These are phyloP conservation scores for Acorus calamus DNA, from an alignment of 106 monocot species.

Conservation along the genomic window DNA sequence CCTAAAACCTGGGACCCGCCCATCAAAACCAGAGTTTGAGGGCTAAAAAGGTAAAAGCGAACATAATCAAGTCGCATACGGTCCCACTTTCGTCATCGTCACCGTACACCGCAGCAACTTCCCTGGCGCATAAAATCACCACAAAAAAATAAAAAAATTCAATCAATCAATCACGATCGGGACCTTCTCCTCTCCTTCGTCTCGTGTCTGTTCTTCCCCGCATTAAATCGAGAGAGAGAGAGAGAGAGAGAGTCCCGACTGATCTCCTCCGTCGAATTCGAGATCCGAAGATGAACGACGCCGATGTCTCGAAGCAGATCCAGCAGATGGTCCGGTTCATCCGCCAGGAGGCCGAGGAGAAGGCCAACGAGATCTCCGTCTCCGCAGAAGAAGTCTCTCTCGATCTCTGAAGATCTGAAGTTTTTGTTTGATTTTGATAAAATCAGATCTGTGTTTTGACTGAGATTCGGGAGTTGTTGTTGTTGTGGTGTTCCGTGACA, in stretches of 20 bases:
- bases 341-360: constrained; percentile 83
- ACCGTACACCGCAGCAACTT: no score
- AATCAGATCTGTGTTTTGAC: neutral
- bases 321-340: constrained; percentile 88
- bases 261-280: neutral
- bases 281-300: constrained; percentile 52
- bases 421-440: neutral
- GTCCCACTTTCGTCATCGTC: no score
- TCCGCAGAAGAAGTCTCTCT: constrained; percentile 48
- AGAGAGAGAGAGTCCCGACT: neutral
- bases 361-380: constrained; percentile 80
- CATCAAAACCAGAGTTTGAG: no score
- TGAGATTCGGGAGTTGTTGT: neutral
- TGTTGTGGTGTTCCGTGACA: constrained; percentile 12
- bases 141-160: no score
- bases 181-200: no score
- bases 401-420: neutral
- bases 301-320: constrained; percentile 74
- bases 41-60: no score
- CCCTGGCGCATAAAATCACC: no score
- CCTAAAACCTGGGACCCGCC: no score
- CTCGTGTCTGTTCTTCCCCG: no score
- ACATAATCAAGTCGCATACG: no score
- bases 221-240: no score
- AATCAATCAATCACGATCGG: no score